Conservation (phyloP, 768 basidiomycete species). For the Calvatia gigantea region DNA sequence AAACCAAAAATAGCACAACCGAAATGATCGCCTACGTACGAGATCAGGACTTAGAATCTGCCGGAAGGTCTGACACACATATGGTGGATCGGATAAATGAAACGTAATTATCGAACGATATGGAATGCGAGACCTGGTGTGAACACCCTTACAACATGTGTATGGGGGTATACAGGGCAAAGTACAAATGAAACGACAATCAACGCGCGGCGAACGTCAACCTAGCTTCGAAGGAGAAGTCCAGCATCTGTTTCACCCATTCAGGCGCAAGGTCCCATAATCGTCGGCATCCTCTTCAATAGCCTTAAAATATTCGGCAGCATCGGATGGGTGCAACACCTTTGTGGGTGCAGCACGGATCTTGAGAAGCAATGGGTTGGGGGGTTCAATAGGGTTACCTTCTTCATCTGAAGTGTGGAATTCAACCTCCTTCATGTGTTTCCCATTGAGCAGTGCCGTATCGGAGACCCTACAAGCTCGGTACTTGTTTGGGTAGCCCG, state of each 20-base stretch:
- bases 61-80: no score
- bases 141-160: no score
- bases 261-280: not conserved
- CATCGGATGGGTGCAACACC: slow-evolving; percentile 16
- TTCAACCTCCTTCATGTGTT: slow-evolving; percentile 9
- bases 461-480: not conserved
- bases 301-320: slow-evolving; percentile 14
- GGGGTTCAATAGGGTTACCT: slow-evolving; percentile 4
- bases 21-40: no score
- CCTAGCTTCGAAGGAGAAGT: slow-evolving; percentile 11
- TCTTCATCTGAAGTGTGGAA: slow-evolving; percentile 8
- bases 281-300: slow-evolving; percentile 3
- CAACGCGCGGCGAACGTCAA: not conserved
- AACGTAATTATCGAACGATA: no score
- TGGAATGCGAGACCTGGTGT: no score
- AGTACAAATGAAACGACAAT: no score
- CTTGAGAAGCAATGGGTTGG: slow-evolving; percentile 16
- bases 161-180: no score
- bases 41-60: no score
- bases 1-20: no score
- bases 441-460: slow-evolving; percentile 1
- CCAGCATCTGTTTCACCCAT: slow-evolving; percentile 13
- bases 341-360: slow-evolving; percentile 20
- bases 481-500: slow-evolving; percentile 16
- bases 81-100: no score